Conservation (phyloP, 805 yeast species). For the Monosporozyma unispora region DNA sequence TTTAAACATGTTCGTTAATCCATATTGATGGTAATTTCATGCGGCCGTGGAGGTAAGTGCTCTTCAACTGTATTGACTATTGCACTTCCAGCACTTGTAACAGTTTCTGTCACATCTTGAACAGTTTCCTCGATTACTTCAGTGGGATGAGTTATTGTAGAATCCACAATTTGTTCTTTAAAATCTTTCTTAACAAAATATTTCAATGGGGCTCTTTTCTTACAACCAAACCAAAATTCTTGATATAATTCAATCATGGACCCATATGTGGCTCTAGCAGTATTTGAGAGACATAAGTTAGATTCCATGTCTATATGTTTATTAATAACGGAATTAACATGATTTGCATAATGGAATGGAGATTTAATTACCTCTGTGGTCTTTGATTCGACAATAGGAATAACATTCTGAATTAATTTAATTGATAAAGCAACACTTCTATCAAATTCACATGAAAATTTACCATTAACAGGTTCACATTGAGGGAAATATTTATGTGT, state of each 20-base stretch:
- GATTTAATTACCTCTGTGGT: slow-evolving; percentile 7
- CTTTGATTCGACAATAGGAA: neutral
- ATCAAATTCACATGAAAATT: slow-evolving; percentile 47
- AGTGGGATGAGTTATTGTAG: neutral
- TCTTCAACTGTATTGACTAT: neutral
- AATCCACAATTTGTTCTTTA: neutral
- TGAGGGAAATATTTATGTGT: slow-evolving; percentile 41
- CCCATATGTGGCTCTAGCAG: slow-evolving; percentile 28
- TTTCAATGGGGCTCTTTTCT: neutral
- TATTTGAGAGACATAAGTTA: slow-evolving; percentile 24
- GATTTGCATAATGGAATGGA: slow-evolving; percentile 32
- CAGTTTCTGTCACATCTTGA: neutral
- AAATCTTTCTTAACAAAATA: neutral
- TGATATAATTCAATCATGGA: slow-evolving; percentile 27
- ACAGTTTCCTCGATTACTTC: neutral
- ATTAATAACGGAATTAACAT: slow-evolving; percentile 34
- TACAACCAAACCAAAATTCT: slow-evolving; percentile 16
- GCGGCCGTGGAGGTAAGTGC: neutral
- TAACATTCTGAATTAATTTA: slow-evolving; percentile 33
- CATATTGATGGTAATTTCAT: slow-evolving; percentile 3
- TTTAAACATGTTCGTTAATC: neutral
- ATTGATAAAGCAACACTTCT: slow-evolving; percentile 39
- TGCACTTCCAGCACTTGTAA: neutral
- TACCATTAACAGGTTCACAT: slow-evolving; percentile 31
- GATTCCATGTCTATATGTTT: slow-evolving; percentile 35